phyloP scores from a whole-genome alignment of 805 yeast species.

The Cyberlindnera suaveolens region DNA sequence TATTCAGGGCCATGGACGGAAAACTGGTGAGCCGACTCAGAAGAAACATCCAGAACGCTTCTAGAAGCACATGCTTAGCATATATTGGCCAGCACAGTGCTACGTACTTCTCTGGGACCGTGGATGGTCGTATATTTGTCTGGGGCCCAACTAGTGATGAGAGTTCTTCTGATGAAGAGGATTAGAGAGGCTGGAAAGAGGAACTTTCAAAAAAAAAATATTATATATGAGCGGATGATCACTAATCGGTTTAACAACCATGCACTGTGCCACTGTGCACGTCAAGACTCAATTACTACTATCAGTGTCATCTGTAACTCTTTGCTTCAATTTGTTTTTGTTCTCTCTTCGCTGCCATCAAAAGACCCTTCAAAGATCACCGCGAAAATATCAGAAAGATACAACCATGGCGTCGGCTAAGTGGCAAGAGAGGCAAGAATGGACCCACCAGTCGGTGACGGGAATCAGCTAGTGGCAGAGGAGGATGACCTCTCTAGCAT shows the following conservation, averaged over 20 bases:
- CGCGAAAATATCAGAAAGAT: too few relatives aligned
- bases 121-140: conserved; percentile 56
- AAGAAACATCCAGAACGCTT: conserved; percentile 34
- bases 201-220: too few relatives aligned
- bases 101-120: conserved; percentile 53
- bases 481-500: conserved; percentile 7
- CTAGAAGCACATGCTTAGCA: conserved; percentile 46
- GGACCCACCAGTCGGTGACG: not conserved
- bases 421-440: not conserved
- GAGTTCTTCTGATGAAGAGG: conserved; percentile 5
- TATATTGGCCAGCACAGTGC: conserved; percentile 39
- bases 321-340: too few relatives aligned
- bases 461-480: not conserved
- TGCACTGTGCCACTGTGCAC: too few relatives aligned
- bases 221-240: too few relatives aligned
- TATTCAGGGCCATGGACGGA: conserved; percentile 56
- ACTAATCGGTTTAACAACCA: too few relatives aligned
- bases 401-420: too few relatives aligned
- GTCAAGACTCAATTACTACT: too few relatives aligned
- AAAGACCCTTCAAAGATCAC: too few relatives aligned
- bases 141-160: conserved; percentile 42
- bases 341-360: too few relatives aligned
- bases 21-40: conserved; percentile 53
- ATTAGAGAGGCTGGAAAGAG: not conserved
- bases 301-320: too few relatives aligned